Conservation (phyloP, 129 eudicot species). For the Ambrosia artemisiifolia region DNA sequence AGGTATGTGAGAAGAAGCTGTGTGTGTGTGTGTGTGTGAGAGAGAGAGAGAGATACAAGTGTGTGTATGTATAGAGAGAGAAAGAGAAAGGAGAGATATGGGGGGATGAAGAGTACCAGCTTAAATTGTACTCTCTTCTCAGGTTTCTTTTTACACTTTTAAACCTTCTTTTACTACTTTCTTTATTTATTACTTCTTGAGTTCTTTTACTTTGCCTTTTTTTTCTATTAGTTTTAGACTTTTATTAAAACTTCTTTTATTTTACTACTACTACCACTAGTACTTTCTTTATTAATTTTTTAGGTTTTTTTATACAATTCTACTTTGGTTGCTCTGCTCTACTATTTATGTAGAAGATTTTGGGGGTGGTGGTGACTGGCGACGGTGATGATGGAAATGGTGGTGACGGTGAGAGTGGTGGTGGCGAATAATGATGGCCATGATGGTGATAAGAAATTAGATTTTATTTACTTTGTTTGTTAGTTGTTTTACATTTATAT, state of each 20-base stretch:
- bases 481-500: conserved; percentile 18
- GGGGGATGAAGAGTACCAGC: conserved; percentile 36
- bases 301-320: too few species aligned
- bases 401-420: too few species aligned
- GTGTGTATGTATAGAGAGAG: conserved; percentile 29
- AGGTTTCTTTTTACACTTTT: conserved; percentile 26
- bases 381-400: too few species aligned
- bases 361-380: too few species aligned
- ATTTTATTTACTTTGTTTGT: conserved; percentile 18
- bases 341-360: too few species aligned
- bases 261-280: too few species aligned
- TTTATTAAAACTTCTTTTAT: too few species aligned
- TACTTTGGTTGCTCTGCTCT: too few species aligned
- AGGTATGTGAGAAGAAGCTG: conserved; percentile 17
- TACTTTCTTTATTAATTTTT: too few species aligned
- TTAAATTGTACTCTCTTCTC: conserved; percentile 19
- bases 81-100: conserved; percentile 34
- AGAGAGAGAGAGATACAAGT: conserved; percentile 13
- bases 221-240: too few species aligned
- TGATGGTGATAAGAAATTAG: too few species aligned
- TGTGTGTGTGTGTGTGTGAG: conserved; percentile 13
- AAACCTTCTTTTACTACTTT: conserved; percentile 23
- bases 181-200: conserved; percentile 11
- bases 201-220: neutral
- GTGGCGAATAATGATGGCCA: too few species aligned